These are phyloP conservation scores for Pseudogymnoascus sp. DNA, from an alignment of 2,329 filamentous ascomycete species.

Conservation along the genomic window DNA sequence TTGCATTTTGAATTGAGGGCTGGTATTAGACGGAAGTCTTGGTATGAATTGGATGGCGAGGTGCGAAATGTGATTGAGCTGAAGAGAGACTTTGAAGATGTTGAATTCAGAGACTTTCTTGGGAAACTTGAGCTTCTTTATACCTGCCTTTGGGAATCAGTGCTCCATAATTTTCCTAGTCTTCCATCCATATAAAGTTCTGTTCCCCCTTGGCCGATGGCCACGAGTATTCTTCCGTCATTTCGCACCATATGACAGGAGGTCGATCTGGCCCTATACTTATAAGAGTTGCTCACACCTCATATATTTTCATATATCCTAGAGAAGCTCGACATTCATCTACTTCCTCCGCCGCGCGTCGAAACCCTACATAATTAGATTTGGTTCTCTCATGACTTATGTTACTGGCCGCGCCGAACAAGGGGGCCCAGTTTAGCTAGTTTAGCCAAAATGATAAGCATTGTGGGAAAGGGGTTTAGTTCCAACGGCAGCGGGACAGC, in stretches of 20 bases:
- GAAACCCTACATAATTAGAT: neutral
- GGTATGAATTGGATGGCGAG: neutral
- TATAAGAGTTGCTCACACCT: neutral
- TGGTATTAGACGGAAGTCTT: neutral
- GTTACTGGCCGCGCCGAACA: neutral
- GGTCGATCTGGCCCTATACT: neutral
- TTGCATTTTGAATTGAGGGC: neutral
- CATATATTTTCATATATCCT: slow-evolving; percentile 1
- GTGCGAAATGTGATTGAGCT: neutral
- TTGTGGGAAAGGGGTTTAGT: neutral
- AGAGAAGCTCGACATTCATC: neutral
- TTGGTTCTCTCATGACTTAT: neutral
- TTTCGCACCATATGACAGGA: neutral
- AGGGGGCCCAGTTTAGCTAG: neutral
- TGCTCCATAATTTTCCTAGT: neutral
- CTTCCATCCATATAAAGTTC: neutral
- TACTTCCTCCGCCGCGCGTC: neutral
- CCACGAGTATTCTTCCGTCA: neutral
- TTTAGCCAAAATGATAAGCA: neutral
- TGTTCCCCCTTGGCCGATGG: neutral
- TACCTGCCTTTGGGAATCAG: neutral
- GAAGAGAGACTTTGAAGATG: neutral
- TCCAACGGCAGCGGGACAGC: neutral
- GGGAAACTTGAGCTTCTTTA: neutral
- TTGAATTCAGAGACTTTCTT: neutral